These are phyloP conservation scores for Globisporangium megalacanthum DNA, from an alignment of 352 stramenopile genomes.

Conservation along the genomic window DNA sequence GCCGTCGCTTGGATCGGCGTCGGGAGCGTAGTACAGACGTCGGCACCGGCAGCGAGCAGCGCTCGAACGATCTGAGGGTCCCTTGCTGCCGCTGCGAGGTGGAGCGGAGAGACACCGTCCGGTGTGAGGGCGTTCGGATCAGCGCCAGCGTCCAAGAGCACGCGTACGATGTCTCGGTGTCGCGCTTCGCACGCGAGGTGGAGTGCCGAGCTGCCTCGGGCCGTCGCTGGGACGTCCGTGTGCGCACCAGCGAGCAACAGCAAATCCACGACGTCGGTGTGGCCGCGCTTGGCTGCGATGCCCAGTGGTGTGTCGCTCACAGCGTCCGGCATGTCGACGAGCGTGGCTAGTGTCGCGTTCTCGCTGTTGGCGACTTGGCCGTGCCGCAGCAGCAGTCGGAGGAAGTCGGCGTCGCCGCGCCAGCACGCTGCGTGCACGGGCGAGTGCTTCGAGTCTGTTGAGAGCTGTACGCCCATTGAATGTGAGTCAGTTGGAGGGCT, in stretches of 20 bases:
- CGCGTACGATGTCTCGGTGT: background rate
- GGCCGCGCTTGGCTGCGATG: background rate
- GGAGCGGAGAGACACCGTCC: background rate
- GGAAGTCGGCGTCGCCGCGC: background rate
- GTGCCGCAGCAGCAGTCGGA: background rate
- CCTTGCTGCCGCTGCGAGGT: background rate
- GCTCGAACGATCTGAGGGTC: background rate
- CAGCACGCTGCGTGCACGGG: constrained; percentile 1
- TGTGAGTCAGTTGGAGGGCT: no score
- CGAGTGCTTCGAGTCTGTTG: background rate
- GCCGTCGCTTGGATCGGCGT: background rate
- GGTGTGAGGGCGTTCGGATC: background rate
- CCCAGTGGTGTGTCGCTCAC: background rate
- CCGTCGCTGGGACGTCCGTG: background rate
- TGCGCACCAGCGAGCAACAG: background rate
- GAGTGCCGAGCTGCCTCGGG: background rate
- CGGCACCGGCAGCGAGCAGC: constrained; percentile 1
- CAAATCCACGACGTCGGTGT: background rate
- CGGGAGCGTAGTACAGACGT: background rate
- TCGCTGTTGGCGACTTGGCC: background rate
- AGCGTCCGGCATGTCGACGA: background rate
- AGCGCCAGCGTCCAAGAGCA: background rate
- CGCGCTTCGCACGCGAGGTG: background rate
- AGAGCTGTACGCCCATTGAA: background rate
- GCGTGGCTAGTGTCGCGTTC: background rate